phyloP scores from a whole-genome alignment of 148 eudicot species.

The Cornus suecica region DNA sequence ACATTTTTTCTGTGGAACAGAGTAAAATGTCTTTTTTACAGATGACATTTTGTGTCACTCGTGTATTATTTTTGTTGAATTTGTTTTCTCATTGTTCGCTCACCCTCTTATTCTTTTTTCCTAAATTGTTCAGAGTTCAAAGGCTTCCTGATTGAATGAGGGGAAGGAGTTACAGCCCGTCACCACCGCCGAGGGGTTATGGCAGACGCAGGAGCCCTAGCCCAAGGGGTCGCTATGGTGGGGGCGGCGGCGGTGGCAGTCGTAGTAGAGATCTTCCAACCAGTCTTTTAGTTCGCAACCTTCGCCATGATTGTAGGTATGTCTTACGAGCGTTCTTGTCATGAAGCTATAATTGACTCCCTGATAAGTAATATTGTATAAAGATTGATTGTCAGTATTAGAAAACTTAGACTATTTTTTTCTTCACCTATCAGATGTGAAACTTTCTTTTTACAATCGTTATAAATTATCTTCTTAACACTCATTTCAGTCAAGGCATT shows the following conservation, averaged over 20 bases:
- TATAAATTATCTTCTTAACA: no score
- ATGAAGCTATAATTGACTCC: no score
- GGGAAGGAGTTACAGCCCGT: constrained; percentile 87
- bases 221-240: constrained; percentile 80
- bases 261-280: constrained; percentile 81
- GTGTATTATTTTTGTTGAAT: not conserved
- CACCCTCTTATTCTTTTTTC: not conserved
- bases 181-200: constrained; percentile 88
- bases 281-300: constrained; percentile 91
- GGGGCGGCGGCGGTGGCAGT: constrained; percentile 71
- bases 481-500: no score
- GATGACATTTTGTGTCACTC: not conserved
- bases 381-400: no score
- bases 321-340: not conserved
- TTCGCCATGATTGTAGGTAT: constrained; percentile 93
- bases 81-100: not conserved
- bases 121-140: not conserved
- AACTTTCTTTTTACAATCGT: no score
- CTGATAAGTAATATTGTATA: no score
- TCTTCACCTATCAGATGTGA: no score
- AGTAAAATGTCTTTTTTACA: no score
- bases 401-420: no score
- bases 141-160: constrained; percentile 43
- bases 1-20: no score
- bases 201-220: constrained; percentile 79